Base-by-base conservation (phyloP, 2,329 filamentous ascomycete genomes). In the Nemania bipapillata region DNA sequence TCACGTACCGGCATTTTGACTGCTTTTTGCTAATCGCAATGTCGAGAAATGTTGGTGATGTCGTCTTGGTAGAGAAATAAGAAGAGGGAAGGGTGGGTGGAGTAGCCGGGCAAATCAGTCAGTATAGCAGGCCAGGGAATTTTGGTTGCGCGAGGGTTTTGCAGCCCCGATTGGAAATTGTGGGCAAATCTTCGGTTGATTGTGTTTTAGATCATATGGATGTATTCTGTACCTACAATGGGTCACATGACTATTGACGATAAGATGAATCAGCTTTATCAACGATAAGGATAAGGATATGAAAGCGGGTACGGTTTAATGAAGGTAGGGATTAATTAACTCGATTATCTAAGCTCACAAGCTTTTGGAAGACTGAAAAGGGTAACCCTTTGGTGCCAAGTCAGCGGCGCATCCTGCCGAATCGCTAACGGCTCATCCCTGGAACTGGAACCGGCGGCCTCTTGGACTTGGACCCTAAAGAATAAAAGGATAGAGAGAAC, bases 1-100 rank as follows among this genome's bases (percentile, higher is more conserved):
- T 52, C 69, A 81, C 80, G 69, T 81, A 81, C 80, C 79, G 80
- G 80, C 80, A 81, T 81, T 73, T 79, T 81, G 80, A 80, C 78
- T 77, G 79, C 76, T 79, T 73, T 70, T 4, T 77, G 77, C 73
- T 75, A 75, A 73, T 77, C 76, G 61, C 72, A 79, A 78, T 79
- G 79, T 80, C 78, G 77, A 80, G 77, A 72, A 72, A 71, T 73
- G 71, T 74, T 76, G 72, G 50, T 76, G 74, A 68, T 76, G 72
- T 72, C 69, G 66, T 72, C 66, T 68, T 71, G 69, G 60, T 66
- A 37, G 60, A 68, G 69, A 26, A 64, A 37, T 47, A 63, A 52
- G 55, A 63, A 47, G 59, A 66, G 65, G 66, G 59, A 64, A 63
- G 62, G 70, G 35, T 28, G 65, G 73, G 74, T 74, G 73, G 74